phyloP scores from a whole-genome alignment of 108 stramenopile species.

The Thalassiosira profunda region DNA sequence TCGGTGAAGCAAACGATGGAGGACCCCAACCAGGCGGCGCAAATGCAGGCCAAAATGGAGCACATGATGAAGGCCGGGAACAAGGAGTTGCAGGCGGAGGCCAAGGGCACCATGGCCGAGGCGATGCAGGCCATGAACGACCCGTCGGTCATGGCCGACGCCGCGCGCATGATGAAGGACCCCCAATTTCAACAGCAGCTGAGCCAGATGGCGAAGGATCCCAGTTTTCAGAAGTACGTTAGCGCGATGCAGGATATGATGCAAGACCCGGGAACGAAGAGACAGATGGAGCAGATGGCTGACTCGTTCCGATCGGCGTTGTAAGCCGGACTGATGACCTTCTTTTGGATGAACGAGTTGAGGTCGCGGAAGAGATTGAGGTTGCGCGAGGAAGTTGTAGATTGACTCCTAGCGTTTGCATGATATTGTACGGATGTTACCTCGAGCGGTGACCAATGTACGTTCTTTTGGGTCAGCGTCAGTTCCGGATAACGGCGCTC shows the following conservation, averaged over 20 bases:
- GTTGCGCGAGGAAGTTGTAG: too few species aligned
- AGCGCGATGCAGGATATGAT: constrained; percentile 89
- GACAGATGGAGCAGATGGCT: constrained; percentile 71
- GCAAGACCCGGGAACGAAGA: constrained; percentile 82
- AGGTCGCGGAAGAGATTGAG: too few species aligned
- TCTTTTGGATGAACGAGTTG: constrained; percentile 6
- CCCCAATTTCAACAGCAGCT: constrained; percentile 81
- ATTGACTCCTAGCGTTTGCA: too few species aligned
- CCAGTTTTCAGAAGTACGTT: constrained; percentile 79
- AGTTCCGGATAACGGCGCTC: too few species aligned
- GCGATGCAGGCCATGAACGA: constrained; percentile 88
- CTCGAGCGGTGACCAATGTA: too few species aligned
- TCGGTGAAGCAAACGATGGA: constrained; percentile 67
- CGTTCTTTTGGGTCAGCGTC: too few species aligned
- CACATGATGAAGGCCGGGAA: constrained; percentile 89
- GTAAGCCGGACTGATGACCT: too few species aligned
- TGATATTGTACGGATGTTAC: too few species aligned
- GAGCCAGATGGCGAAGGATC: constrained; percentile 83
- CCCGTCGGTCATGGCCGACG: constrained; percentile 81
- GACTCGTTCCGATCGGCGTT: constrained; percentile 60
- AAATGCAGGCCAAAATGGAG: constrained; percentile 87
- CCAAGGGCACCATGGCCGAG: constrained; percentile 68
- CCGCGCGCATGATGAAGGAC: constrained; percentile 85
- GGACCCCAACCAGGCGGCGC: constrained; percentile 86
- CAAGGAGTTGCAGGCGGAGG: constrained; percentile 59